Evolutionary conservation across 345 rosid species (phyloP).

Genomic region (Camelina sativa): DNA sequence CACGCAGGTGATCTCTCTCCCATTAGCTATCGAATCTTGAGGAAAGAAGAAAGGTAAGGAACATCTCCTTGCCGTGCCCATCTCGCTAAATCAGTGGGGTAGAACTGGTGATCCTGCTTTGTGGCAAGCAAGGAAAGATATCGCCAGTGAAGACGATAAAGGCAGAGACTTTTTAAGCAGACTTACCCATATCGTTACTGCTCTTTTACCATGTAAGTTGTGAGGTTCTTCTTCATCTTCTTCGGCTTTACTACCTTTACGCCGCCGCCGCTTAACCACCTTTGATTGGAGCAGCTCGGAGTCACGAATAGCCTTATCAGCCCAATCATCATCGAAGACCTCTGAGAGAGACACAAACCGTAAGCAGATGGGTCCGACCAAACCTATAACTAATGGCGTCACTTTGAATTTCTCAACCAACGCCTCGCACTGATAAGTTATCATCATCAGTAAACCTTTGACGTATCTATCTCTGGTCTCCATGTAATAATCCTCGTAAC

Average conservation of each 20-base stretch:
- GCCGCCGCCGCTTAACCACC: slow-evolving; percentile 26
- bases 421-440: slow-evolving; percentile 76
- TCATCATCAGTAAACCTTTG: slow-evolving; percentile 71
- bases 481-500: slow-evolving; percentile 60
- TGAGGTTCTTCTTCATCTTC: slow-evolving; percentile 46
- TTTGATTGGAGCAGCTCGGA: slow-evolving; percentile 56
- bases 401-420: slow-evolving; percentile 61
- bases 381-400: slow-evolving; percentile 63
- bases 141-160: slow-evolving; percentile 60
- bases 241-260: background rate
- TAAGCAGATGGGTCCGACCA: slow-evolving; percentile 63
- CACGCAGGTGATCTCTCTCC: slow-evolving; percentile 57
- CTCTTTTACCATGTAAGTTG: slow-evolving; percentile 61
- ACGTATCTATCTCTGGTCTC: slow-evolving; percentile 77
- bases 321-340: slow-evolving; percentile 63
- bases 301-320: slow-evolving; percentile 55
- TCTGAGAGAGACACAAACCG: slow-evolving; percentile 57
- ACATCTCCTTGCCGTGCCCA: slow-evolving; percentile 74
- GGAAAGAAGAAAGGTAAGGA: slow-evolving; percentile 67
- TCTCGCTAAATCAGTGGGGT: slow-evolving; percentile 69
- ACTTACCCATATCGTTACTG: slow-evolving; percentile 65
- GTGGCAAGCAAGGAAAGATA: slow-evolving; percentile 77
- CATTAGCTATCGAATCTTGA: slow-evolving; percentile 58
- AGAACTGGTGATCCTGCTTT: slow-evolving; percentile 65
- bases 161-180: slow-evolving; percentile 56